A percentile compares a stretch with the other conserved stretches of the same genome.
These are phyloP conservation scores for Fagus crenata DNA, from an alignment of 306 rosid genomes.

Conservation along the genomic window DNA sequence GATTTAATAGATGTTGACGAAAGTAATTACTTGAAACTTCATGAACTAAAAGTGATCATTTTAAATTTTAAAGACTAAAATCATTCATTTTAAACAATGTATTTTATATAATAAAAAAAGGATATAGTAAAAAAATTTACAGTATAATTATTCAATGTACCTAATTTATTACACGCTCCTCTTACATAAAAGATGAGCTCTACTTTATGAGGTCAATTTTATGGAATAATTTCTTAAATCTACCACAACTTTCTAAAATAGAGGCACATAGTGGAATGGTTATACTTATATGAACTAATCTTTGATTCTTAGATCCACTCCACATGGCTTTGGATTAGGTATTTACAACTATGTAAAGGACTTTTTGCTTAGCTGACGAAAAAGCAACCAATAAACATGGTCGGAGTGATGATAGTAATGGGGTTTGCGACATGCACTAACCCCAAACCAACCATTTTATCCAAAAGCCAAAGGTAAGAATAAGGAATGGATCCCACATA, in stretches of 20 bases:
- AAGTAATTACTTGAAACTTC: no score
- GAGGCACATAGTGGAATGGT: conserved; percentile 27
- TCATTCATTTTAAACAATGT: no score
- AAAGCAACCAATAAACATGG: conserved; percentile 32
- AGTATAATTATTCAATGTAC: no score
- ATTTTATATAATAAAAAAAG: no score
- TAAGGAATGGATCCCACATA: conserved; percentile 45
- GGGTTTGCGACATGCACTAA: not conserved
- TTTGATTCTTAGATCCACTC: conserved; percentile 36
- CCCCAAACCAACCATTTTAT: conserved; percentile 38
- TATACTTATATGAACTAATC: conserved; percentile 20
- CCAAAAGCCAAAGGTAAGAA: conserved; percentile 15
- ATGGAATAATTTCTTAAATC: no score
- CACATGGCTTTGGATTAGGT: conserved; percentile 39
- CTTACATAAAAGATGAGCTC: no score
- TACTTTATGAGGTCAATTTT: no score
- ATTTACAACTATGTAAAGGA: conserved; percentile 19
- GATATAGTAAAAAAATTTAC: no score
- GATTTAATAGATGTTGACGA: no score
- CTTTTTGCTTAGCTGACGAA: conserved; percentile 35
- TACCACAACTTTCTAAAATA: not conserved
- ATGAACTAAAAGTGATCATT: no score
- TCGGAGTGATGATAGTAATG: conserved; percentile 15
- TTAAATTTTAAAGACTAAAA: no score
- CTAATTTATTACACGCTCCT: no score